Evolutionary conservation across 139 green algal genomes (phyloP), one percentile per base, ranked within the genome.

Genomic region (Bryopsis sp.): DNA sequence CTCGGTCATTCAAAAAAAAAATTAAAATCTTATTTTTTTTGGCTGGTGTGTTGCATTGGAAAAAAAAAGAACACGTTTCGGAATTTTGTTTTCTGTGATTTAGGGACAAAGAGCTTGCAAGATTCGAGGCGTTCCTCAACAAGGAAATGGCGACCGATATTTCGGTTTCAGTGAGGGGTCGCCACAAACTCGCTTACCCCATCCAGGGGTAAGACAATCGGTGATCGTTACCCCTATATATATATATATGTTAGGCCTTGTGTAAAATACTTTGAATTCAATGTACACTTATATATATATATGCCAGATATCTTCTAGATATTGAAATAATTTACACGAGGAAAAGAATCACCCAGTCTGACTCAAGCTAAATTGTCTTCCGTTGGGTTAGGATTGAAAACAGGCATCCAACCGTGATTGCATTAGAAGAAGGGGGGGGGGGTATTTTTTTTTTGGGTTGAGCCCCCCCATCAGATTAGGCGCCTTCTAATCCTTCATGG

Each of bases 61-160:
- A 54, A 38, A 11, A 38, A 8, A 48, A 2, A 24, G 24, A 2
- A 70, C 3, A 46, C 36, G 32, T 24, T 28, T n/a, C 5, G 7
- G 62, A 4, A 35, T 29, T 5, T 37, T 3, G 35, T 3, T 4
- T 4, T 4, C 26, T 38, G 22, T 5, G 26, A 15, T 63, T 15
- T 65, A 92, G 87, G 64, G 88, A 95, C 69, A 47, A 79, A 48
- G 87, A 96, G 78, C 79, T 96, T 37, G 89, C 89, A 32, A 92
- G 92, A 79, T 96, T 96, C 71, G 88, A 96, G 77, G 87, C 89
- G 0, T 94, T 89, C 78, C 64, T 96, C 48, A 91, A 89, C 71
- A 89, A 89, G 71, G 74, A 92, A 79, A 71, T 78, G 39, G 85
- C 76, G 70, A 58, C 74, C 48, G 60, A 88, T 46, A 85, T 96